phyloP scores from a whole-genome alignment of 2,329 filamentous ascomycete species.

The Colletotrichum sp. region DNA sequence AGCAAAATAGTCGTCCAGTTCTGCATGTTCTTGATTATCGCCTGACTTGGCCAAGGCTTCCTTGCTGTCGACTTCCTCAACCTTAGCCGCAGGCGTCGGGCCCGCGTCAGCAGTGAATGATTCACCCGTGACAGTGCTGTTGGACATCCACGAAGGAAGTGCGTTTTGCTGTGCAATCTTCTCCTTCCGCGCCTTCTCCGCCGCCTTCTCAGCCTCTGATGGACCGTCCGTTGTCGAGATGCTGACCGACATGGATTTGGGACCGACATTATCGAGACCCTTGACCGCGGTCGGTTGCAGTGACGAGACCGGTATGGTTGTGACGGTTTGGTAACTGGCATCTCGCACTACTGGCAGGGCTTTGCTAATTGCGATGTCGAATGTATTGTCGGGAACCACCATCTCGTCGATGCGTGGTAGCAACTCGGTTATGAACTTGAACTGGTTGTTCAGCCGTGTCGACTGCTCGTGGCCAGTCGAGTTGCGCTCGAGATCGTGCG shows the following conservation, averaged over 20 bases:
- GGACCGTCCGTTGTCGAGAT: constrained; percentile 71
- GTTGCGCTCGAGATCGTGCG: constrained; percentile 69
- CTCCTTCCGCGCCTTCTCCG: constrained; percentile 69
- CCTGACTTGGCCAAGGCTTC: constrained; percentile 44
- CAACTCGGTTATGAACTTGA: constrained; percentile 78
- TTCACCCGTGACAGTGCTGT: constrained; percentile 71
- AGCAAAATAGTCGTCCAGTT: constrained; percentile 72
- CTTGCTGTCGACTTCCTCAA: constrained; percentile 53
- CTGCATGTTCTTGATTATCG: constrained; percentile 58
- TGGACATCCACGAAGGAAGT: constrained; percentile 73
- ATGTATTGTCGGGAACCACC: constrained; percentile 75
- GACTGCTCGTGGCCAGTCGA: constrained; percentile 76
- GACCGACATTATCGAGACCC: constrained; percentile 69
- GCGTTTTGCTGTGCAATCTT: constrained; percentile 72
- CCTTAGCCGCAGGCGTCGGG: constrained; percentile 33
- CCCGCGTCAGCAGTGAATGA: constrained; percentile 55
- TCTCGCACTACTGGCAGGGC: constrained; percentile 71
- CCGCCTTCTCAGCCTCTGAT: constrained; percentile 69
- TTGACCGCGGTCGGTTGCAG: constrained; percentile 71
- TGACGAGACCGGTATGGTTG: constrained; percentile 63
- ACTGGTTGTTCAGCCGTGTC: constrained; percentile 77
- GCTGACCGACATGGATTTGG: constrained; percentile 72
- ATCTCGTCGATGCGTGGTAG: constrained; percentile 79
- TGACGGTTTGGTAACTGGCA: constrained; percentile 59
- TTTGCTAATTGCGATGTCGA: constrained; percentile 70